Evolutionary conservation across 179 eudicot species (phyloP).

Genomic region (Corrigiola litoralis): DNA sequence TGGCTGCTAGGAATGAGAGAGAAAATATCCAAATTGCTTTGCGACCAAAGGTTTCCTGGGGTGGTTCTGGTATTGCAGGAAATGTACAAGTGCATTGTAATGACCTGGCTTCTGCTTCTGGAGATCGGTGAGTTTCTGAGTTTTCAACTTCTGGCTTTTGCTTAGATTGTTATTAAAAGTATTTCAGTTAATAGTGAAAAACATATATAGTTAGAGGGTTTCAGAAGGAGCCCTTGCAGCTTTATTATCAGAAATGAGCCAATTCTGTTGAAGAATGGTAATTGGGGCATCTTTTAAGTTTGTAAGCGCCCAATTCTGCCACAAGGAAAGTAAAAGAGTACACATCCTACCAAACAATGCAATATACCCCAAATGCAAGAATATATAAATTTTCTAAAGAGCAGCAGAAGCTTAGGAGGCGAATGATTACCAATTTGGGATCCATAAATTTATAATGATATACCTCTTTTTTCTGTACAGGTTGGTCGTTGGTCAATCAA

Average conservation of each 20-base stretch:
- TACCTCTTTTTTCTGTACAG: slow-evolving; percentile 33
- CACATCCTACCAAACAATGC: no score
- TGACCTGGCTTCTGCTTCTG: slow-evolving; percentile 72
- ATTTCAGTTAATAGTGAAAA: no score
- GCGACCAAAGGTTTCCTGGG: slow-evolving; percentile 96
- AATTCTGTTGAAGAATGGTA: no score
- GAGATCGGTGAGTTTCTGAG: slow-evolving; percentile 58
- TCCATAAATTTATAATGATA: not conserved
- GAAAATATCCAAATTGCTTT: slow-evolving; percentile 91
- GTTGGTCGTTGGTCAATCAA: slow-evolving; percentile 64
- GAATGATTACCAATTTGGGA: not conserved
- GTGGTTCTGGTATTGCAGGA: slow-evolving; percentile 64
- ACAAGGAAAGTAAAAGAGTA: no score
- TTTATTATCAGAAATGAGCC: no score
- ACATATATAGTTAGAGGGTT: no score
- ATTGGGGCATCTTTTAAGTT: no score
- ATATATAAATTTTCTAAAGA: no score
- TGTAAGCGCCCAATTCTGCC: no score
- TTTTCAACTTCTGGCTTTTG: slow-evolving; percentile 10
- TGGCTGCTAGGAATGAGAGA: slow-evolving; percentile 97
- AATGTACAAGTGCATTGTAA: slow-evolving; percentile 72
- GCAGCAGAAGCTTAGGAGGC: no score
- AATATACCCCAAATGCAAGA: no score
- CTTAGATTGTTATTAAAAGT: not conserved
- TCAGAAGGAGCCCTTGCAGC: no score